These are phyloP conservation scores for Fraxinus excelsior DNA, from an alignment of 257 asterid species.

Conservation along the genomic window DNA sequence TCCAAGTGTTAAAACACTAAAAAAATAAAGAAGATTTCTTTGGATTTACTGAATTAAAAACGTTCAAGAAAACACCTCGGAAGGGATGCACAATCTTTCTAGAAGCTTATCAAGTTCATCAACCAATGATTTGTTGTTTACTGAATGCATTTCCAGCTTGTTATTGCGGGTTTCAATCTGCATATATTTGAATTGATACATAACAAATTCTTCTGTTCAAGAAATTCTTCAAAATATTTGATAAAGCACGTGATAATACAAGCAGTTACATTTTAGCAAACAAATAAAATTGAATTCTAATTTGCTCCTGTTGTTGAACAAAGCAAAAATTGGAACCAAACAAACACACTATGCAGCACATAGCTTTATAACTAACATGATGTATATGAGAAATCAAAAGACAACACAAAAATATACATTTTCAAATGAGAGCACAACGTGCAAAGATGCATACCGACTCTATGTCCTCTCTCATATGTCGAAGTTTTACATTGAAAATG, in stretches of 20 bases:
- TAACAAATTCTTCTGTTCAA: neutral
- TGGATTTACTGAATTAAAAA: neutral
- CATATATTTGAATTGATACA: slow-evolving; percentile 17
- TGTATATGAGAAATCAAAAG: slow-evolving; percentile 4
- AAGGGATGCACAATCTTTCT: slow-evolving; percentile 73
- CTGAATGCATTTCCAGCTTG: slow-evolving; percentile 97
- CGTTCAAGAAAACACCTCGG: slow-evolving; percentile 60
- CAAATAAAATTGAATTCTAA: slow-evolving; percentile 19
- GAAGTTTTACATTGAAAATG: slow-evolving; percentile 88
- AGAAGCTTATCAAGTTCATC: slow-evolving; percentile 96
- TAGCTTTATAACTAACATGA: slow-evolving; percentile 4
- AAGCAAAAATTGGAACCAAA: slow-evolving; percentile 10
- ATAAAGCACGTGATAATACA: slow-evolving; percentile 12
- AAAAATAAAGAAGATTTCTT: neutral
- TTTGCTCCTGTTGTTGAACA: slow-evolving; percentile 5
- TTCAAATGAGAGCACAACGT: slow-evolving; percentile 22
- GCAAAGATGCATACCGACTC: slow-evolving; percentile 69
- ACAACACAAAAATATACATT: slow-evolving; percentile 7
- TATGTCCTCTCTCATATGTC: slow-evolving; percentile 99
- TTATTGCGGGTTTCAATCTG: slow-evolving; percentile 96
- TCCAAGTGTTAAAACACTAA: slow-evolving; percentile 5
- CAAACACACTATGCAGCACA: slow-evolving; percentile 19
- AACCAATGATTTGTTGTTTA: slow-evolving; percentile 79
- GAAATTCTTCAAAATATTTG: slow-evolving; percentile 14
- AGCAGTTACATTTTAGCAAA: neutral